Evolutionary conservation across 2,329 filamentous ascomycete genomes (phyloP).

Genomic region (Verticillium dahliae): DNA sequence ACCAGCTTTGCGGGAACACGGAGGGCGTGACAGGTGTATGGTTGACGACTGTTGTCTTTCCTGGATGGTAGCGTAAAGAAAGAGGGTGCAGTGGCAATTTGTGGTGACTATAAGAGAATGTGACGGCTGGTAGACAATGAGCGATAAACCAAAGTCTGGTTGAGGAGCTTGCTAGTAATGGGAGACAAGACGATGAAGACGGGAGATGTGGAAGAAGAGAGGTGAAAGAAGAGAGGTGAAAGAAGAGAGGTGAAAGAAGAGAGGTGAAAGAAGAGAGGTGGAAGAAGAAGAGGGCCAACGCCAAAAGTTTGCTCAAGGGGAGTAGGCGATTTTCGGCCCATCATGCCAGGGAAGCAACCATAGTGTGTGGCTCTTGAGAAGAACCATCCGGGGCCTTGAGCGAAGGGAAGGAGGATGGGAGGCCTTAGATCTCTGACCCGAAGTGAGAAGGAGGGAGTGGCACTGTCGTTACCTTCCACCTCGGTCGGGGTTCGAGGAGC

Average conservation of each 20-base stretch:
- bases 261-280: neutral
- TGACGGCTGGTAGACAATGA: neutral
- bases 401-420: too few species aligned
- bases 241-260: neutral
- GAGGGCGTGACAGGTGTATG: too few species aligned
- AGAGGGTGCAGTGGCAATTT: neutral
- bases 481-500: too few species aligned
- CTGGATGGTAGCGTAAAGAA: neutral
- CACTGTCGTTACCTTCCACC: too few species aligned
- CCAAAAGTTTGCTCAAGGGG: neutral
- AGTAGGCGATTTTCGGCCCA: neutral
- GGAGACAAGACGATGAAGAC: neutral
- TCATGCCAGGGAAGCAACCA: neutral
- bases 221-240: neutral
- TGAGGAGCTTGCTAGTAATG: neutral
- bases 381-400: too few species aligned
- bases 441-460: too few species aligned
- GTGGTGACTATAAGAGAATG: neutral
- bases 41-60: neutral
- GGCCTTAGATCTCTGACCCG: too few species aligned
- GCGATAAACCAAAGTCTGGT: neutral
- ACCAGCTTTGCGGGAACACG: too few species aligned
- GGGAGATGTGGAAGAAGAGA: neutral
- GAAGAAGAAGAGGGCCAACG: neutral
- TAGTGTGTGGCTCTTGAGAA: neutral